phyloP scores from a whole-genome alignment of 768 basidiomycete genomes.

The Cubamyces sp. region DNA sequence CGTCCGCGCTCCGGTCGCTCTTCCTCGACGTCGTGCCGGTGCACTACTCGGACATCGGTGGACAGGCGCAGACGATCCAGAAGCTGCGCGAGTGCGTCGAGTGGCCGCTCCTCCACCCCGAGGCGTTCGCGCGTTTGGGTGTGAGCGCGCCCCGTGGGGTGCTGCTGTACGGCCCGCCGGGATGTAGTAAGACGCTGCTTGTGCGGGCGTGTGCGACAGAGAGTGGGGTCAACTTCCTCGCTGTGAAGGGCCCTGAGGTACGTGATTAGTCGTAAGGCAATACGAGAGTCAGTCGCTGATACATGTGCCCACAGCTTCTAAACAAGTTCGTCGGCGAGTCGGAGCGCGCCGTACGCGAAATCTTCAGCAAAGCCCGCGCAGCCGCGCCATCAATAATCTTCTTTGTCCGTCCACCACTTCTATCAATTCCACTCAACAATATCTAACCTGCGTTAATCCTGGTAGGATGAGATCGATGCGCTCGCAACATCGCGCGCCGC shows the following conservation, averaged over 20 bases:
- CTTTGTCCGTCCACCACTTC: slow-evolving; percentile 64
- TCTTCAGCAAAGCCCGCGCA: slow-evolving; percentile 92
- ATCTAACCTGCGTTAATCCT: background rate
- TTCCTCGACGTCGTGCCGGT: slow-evolving; percentile 87
- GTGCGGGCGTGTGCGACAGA: slow-evolving; percentile 93
- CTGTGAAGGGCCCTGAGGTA: slow-evolving; percentile 97
- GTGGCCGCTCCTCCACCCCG: slow-evolving; percentile 90
- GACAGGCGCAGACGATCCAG: slow-evolving; percentile 79
- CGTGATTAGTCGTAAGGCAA: slow-evolving; percentile 22
- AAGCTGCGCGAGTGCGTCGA: slow-evolving; percentile 91
- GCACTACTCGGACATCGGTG: slow-evolving; percentile 87
- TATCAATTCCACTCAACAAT: background rate
- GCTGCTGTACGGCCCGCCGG: slow-evolving; percentile 92
- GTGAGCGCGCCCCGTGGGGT: slow-evolving; percentile 89
- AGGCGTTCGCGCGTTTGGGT: slow-evolving; percentile 85
- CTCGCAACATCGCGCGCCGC: slow-evolving; percentile 76
- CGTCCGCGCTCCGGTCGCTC: slow-evolving; percentile 93
- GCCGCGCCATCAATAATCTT: slow-evolving; percentile 96
- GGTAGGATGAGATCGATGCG: slow-evolving; percentile 95
- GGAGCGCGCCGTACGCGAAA: slow-evolving; percentile 91
- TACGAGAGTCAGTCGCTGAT: background rate
- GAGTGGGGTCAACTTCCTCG: slow-evolving; percentile 93
- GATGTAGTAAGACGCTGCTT: slow-evolving; percentile 95
- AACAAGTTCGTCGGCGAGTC: slow-evolving; percentile 99
- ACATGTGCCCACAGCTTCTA: slow-evolving; percentile 61